Percentiles rank a stretch among this genome's conserved stretches.
Evolutionary conservation across 1,284 basidiomycete genomes (phyloP).

Genomic region (Cryptococcus sp.): DNA sequence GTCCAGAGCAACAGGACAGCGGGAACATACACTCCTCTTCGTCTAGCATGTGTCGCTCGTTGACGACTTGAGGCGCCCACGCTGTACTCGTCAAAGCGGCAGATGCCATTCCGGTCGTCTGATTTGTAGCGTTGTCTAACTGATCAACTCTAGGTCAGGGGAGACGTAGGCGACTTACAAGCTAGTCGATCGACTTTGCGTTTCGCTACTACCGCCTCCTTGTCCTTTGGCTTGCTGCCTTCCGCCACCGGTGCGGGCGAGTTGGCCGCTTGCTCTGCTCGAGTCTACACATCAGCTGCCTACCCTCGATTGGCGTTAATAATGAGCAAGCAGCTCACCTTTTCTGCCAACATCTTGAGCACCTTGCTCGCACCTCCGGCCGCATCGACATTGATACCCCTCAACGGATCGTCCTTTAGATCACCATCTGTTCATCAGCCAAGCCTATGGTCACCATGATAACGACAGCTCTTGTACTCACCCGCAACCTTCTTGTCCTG

Average conservation of each 20-base stretch:
- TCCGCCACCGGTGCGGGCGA: conserved; percentile 1
- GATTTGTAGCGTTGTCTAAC: conserved; percentile 82
- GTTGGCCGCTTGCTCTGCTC: conserved; percentile 23
- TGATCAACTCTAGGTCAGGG: background rate
- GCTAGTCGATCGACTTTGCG: conserved; percentile 34
- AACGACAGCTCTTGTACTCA: conserved; percentile 9
- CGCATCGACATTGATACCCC: conserved; percentile 48
- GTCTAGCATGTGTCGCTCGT: conserved; percentile 80
- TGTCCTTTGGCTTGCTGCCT: conserved; percentile 18
- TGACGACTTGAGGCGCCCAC: conserved; percentile 69
- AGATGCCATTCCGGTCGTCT: conserved; percentile 82
- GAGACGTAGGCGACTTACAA: conserved; percentile 23
- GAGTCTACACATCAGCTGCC: conserved; percentile 19
- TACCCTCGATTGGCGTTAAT: too few species aligned
- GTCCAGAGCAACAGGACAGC: too few species aligned
- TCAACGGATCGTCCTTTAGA: conserved; percentile 38
- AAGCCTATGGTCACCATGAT: background rate
- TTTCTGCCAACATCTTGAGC: conserved; percentile 46
- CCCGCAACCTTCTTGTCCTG: conserved; percentile 43
- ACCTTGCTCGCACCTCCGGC: conserved; percentile 47
- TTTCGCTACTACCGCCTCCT: conserved; percentile 42
- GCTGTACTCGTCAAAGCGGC: conserved; percentile 91
- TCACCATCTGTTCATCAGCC: conserved; percentile 26
- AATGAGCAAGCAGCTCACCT: conserved; percentile 24
- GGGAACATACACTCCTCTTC: conserved; percentile 57